Percentiles rank a stretch among this genome's conserved stretches.
phyloP scores from a whole-genome alignment of 345 rosid species.

The Syzygium grande region DNA sequence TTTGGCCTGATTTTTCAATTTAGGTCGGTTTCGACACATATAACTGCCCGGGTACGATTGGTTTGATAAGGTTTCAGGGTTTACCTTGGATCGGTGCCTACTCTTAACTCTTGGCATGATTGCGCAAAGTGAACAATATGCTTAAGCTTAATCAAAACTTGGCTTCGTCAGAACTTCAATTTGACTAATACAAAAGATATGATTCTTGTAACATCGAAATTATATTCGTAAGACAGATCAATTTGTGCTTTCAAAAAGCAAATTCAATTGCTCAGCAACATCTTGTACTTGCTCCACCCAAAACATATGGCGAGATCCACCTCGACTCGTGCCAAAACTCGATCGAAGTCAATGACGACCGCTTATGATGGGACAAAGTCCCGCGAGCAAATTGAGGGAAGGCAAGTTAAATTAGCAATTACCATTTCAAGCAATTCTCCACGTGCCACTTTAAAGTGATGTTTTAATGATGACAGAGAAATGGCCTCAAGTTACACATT shows the following conservation, averaged over 20 bases:
- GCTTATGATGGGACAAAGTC: background rate
- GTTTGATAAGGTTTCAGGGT: fast-evolving
- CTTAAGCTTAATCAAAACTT: background rate
- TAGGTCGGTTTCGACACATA: background rate
- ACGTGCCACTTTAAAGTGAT: conserved; percentile 2
- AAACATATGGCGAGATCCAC: background rate
- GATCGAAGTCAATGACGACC: background rate
- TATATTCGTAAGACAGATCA: background rate
- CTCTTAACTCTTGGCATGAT: background rate
- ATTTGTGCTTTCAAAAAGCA: background rate
- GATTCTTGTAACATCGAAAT: background rate
- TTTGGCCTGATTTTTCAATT: background rate
- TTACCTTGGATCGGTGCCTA: fast-evolving
- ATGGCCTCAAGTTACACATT: background rate
- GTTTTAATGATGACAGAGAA: background rate
- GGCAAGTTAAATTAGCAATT: background rate
- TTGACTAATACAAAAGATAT: background rate
- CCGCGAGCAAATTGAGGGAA: background rate
- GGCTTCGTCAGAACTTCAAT: background rate
- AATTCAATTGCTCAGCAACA: background rate
- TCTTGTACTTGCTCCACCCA: background rate
- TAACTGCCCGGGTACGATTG: background rate
- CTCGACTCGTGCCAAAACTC: background rate
- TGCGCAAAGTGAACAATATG: background rate
- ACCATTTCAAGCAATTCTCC: conserved; percentile 11